These are phyloP conservation scores for Prunus salicina DNA, from an alignment of 306 rosid genomes.

Conservation along the genomic window DNA sequence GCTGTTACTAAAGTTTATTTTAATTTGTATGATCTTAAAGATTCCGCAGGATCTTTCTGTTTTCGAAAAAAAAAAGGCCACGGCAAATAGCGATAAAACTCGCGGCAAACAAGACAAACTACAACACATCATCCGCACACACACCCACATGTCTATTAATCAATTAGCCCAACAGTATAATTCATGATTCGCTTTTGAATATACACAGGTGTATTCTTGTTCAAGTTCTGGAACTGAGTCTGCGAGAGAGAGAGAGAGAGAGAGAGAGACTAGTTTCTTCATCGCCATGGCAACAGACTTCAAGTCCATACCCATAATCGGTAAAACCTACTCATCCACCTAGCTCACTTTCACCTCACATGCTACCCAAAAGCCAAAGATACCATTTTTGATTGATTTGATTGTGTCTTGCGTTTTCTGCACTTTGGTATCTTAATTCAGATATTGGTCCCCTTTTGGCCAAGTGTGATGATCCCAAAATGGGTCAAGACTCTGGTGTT, in stretches of 20 bases:
- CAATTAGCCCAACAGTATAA: too few relatives aligned
- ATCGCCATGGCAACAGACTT: conserved; percentile 64
- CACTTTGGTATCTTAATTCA: conserved; percentile 17
- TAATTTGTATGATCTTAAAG: too few relatives aligned
- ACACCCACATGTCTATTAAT: too few relatives aligned
- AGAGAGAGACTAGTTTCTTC: not conserved
- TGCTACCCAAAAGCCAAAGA: not conserved
- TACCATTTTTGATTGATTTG: not conserved
- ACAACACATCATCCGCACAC: too few relatives aligned
- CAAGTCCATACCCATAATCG: conserved; percentile 71
- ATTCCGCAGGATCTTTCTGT: too few relatives aligned
- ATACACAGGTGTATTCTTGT: too few relatives aligned
- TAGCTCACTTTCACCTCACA: not conserved
- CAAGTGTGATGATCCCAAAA: conserved; percentile 61
- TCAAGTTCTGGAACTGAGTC: not conserved
- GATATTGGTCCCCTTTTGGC: conserved; percentile 70
- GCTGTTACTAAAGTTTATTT: too few relatives aligned
- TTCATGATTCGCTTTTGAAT: too few relatives aligned
- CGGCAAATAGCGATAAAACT: too few relatives aligned
- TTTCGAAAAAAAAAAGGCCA: too few relatives aligned
- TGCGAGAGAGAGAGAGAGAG: not conserved
- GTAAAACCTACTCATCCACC: conserved; percentile 25
- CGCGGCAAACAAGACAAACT: too few relatives aligned
- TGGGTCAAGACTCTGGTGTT: conserved; percentile 62
- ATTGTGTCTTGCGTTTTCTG: not conserved